These are phyloP conservation scores for Acacia crassicarpa DNA, from an alignment of 306 rosid genomes.

Conservation along the genomic window DNA sequence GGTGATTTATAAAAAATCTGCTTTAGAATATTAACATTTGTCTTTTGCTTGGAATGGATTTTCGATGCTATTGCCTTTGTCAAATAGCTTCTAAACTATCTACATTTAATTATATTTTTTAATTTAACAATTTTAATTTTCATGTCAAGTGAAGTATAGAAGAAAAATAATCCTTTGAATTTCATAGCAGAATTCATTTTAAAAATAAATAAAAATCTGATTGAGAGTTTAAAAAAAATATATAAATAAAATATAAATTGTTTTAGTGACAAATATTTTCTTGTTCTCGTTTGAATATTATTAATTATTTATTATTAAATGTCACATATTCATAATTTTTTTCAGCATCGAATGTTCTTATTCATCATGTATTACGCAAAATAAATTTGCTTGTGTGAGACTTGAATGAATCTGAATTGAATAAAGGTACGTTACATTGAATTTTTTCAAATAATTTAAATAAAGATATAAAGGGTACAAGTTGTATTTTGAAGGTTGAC, in stretches of 20 bases:
- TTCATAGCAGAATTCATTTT: neutral
- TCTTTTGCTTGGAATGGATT: neutral
- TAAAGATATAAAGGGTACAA: neutral
- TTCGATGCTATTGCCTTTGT: neutral
- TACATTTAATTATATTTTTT: neutral
- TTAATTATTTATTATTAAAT: too few relatives aligned
- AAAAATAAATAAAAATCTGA: neutral
- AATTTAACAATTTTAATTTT: neutral
- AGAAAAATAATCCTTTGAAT: neutral
- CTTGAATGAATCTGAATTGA: neutral
- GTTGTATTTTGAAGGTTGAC: neutral
- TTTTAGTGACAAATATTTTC: neutral
- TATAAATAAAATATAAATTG: too few relatives aligned
- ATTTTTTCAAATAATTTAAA: too few relatives aligned
- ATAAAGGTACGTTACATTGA: neutral
- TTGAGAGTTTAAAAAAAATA: too few relatives aligned
- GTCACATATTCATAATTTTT: too few relatives aligned
- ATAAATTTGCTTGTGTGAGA: neutral
- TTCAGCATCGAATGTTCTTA: too few relatives aligned
- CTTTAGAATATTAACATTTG: neutral
- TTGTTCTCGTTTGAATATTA: too few relatives aligned
- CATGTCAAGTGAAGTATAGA: neutral
- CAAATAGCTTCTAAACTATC: neutral
- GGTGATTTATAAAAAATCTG: neutral
- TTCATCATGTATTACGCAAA: too few relatives aligned